Percentiles rank a stretch among this genome's conserved stretches.
Evolutionary conservation across 2,329 filamentous ascomycete species (phyloP).

Genomic region (Tolypocladium cylindrosporum): DNA sequence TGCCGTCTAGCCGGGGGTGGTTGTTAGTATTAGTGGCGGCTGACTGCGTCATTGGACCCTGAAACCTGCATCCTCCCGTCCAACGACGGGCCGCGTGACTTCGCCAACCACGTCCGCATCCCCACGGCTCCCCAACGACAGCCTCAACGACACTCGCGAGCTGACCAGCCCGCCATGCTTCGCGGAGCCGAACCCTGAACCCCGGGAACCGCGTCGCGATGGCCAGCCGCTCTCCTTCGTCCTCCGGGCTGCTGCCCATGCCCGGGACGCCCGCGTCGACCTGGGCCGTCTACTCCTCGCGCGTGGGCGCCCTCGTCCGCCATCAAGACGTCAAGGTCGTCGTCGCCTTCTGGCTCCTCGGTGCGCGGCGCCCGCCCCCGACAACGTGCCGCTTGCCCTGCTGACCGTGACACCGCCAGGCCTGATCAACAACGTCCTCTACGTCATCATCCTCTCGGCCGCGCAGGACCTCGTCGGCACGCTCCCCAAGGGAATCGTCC

Average conservation of each 20-base stretch:
- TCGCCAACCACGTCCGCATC: not conserved
- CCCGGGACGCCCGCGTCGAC: constrained; percentile 53
- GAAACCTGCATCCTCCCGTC: not conserved
- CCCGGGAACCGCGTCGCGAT: constrained; percentile 7
- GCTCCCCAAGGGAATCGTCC: constrained; percentile 83
- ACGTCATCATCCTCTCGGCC: constrained; percentile 91
- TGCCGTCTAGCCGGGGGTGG: not conserved
- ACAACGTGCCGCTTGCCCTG: not conserved
- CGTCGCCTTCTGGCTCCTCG: constrained; percentile 86
- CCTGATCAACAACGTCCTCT: constrained; percentile 89
- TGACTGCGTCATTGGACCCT: too few relatives aligned
- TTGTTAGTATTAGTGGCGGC: too few relatives aligned
- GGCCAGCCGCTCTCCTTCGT: constrained; percentile 29
- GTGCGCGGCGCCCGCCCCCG: constrained; percentile 35
- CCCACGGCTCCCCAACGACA: too few relatives aligned
- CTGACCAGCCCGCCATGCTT: not conserved
- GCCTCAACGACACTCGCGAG: not conserved
- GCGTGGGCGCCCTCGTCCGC: constrained; percentile 52
- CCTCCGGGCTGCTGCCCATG: constrained; percentile 41
- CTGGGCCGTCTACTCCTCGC: constrained; percentile 63
- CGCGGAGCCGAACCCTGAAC: not conserved
- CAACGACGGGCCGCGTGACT: not conserved
- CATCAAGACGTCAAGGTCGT: constrained; percentile 63
- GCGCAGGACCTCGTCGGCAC: constrained; percentile 92
- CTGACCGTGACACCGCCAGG: constrained; percentile 15